These are phyloP conservation scores for Sophora flavescens DNA, from an alignment of 306 rosid genomes.

Conservation along the genomic window DNA sequence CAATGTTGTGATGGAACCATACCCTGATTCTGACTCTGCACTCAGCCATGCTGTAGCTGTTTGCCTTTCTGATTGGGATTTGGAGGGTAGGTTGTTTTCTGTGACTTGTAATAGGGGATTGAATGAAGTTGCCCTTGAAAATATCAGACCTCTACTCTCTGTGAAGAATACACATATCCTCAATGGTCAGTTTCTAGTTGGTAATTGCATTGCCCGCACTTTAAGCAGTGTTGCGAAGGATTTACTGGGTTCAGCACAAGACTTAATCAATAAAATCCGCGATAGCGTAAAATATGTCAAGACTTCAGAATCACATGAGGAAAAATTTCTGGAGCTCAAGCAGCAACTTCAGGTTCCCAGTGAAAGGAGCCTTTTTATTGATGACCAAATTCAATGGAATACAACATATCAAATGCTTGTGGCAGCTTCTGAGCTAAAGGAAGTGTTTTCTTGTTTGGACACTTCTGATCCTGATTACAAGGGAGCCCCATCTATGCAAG, in stretches of 20 bases:
- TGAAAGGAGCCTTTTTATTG: constrained; percentile 74
- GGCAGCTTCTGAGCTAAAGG: constrained; percentile 81
- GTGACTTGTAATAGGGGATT: constrained; percentile 63
- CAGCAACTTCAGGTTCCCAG: constrained; percentile 92
- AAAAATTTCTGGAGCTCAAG: constrained; percentile 80
- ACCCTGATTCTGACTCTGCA: constrained; percentile 81
- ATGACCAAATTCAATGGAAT: constrained; percentile 85
- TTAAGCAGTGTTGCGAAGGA: constrained; percentile 76
- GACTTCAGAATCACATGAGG: constrained; percentile 87
- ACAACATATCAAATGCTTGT: constrained; percentile 93
- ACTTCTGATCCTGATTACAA: constrained; percentile 87
- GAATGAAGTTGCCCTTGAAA: constrained; percentile 65
- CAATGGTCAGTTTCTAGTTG: constrained; percentile 81
- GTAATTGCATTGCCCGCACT: constrained; percentile 82
- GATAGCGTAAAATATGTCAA: constrained; percentile 88
- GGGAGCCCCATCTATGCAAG: constrained; percentile 78
- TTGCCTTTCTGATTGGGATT: constrained; percentile 91
- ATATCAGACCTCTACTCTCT: constrained; percentile 79
- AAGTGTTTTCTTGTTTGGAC: constrained; percentile 88
- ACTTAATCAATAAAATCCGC: constrained; percentile 67
- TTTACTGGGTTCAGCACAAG: constrained; percentile 62
- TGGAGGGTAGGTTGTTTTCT: constrained; percentile 84
- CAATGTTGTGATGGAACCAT: constrained; percentile 96
- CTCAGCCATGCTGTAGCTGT: constrained; percentile 87
- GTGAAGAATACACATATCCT: constrained; percentile 83